phyloP scores from a whole-genome alignment of 75 land plant species.

The Cryptomeria japonica region DNA sequence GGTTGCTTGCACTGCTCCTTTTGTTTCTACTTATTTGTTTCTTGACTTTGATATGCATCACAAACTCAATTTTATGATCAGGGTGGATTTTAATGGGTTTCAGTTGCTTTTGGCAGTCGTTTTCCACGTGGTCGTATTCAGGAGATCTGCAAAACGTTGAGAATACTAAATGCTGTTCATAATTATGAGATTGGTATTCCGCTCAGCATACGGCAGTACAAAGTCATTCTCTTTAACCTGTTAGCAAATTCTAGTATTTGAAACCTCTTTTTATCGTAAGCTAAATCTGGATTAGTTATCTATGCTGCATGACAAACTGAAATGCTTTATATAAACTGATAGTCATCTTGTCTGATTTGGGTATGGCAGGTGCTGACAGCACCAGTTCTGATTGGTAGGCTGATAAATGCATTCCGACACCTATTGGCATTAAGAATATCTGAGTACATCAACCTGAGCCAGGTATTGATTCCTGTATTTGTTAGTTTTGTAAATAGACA shows the following conservation, averaged over 20 bases:
- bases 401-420: conserved; percentile 82
- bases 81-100: conserved; percentile 43
- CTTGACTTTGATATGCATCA: background rate
- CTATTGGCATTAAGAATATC: conserved; percentile 89
- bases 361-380: conserved; percentile 72
- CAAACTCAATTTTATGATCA: conserved; percentile 30
- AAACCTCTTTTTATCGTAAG: background rate
- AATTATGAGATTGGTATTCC: conserved; percentile 90
- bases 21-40: background rate
- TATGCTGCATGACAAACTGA: background rate
- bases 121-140: conserved; percentile 71
- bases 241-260: background rate
- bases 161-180: conserved; percentile 95
- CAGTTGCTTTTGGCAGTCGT: conserved; percentile 79
- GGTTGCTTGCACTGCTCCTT: background rate
- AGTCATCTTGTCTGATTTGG: background rate
- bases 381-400: conserved; percentile 76
- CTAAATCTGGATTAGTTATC: background rate
- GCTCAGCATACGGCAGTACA: conserved; percentile 86
- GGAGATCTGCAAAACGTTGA: conserved; percentile 88
- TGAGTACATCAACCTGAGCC: conserved; percentile 81
- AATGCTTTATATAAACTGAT: background rate
- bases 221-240: conserved; percentile 40
- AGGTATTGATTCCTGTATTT: conserved; percentile 35
- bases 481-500: background rate